Conservation (phyloP, 176 grass and related monocot species). For the Secale cereale region DNA sequence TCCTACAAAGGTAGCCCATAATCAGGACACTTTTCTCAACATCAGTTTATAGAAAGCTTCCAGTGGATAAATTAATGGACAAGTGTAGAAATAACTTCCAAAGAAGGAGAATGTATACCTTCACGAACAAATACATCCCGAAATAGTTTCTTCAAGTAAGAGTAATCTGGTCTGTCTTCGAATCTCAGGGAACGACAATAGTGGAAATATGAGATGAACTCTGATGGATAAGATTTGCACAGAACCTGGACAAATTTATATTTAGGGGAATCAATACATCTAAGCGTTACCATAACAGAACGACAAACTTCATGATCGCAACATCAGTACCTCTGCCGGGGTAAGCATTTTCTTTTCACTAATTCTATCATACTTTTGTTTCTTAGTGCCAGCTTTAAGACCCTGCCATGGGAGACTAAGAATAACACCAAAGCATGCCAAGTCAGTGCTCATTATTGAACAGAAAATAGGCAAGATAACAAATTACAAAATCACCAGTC, state of each 20-base stretch:
- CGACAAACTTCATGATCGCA: slow-evolving; percentile 11
- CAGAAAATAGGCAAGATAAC: slow-evolving; percentile 2
- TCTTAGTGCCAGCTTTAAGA: slow-evolving; percentile 93
- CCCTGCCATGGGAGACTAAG: slow-evolving; percentile 93
- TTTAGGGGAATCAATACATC: slow-evolving; percentile 26
- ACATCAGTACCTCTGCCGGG: slow-evolving; percentile 71
- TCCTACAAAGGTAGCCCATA: slow-evolving; percentile 40
- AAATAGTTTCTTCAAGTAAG: slow-evolving; percentile 84
- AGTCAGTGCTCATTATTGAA: slow-evolving; percentile 28
- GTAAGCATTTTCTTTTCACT: slow-evolving; percentile 99
- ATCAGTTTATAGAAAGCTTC: not conserved
- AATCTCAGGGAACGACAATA: slow-evolving; percentile 85
- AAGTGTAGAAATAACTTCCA: not conserved
- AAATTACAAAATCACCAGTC: slow-evolving; percentile 21
- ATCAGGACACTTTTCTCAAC: not conserved
- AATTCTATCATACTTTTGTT: slow-evolving; percentile 96
- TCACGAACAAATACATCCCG: slow-evolving; percentile 87
- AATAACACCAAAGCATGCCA: slow-evolving; percentile 32
- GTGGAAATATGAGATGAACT: slow-evolving; percentile 89
- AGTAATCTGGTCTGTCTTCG: slow-evolving; percentile 89
- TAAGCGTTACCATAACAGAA: slow-evolving; percentile 3
- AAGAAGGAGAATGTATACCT: slow-evolving; percentile 43
- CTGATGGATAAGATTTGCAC: slow-evolving; percentile 84
- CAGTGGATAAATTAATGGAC: not conserved
- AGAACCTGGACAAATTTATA: slow-evolving; percentile 53